These are phyloP conservation scores for Hirsutella minnesotensis DNA, from an alignment of 2,329 filamentous ascomycete genomes.

Conservation along the genomic window DNA sequence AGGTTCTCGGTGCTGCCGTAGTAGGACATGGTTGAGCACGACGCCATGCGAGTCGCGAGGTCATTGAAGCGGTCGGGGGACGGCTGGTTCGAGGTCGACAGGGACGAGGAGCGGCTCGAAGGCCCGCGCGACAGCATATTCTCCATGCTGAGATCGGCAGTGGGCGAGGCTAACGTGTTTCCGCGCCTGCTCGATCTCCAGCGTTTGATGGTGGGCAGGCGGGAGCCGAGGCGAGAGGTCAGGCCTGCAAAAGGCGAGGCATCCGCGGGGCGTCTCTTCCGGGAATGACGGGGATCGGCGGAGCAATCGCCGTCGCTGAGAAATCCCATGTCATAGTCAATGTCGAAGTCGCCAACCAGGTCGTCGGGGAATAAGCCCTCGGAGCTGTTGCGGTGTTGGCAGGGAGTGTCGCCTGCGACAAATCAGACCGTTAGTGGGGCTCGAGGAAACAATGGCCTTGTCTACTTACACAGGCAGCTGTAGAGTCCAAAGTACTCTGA, in stretches of 20 bases:
- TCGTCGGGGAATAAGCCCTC: conserved; percentile 24
- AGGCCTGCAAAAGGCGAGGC: conserved; percentile 52
- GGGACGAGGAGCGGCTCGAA: conserved; percentile 70
- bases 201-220: conserved; percentile 40
- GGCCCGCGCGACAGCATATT: conserved; percentile 57
- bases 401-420: conserved; percentile 46
- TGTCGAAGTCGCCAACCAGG: conserved; percentile 30
- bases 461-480: conserved; percentile 62
- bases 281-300: conserved; percentile 24
- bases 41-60: conserved; percentile 34
- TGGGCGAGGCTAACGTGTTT: conserved; percentile 43
- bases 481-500: conserved; percentile 35
- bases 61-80: conserved; percentile 34
- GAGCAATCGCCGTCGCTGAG: conserved; percentile 51
- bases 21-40: conserved; percentile 51
- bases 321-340: conserved; percentile 57
- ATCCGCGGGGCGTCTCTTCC: conserved; percentile 43
- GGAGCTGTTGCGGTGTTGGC: conserved; percentile 39
- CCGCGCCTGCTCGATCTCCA: conserved; percentile 36
- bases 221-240: conserved; percentile 52
- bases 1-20: conserved; percentile 40
- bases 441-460: background rate
- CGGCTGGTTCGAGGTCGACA: conserved; percentile 48
- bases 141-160: conserved; percentile 76
- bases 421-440: conserved; percentile 2